phyloP scores from a whole-genome alignment of 208 protist genomes.

The Crithidia expoeki region DNA sequence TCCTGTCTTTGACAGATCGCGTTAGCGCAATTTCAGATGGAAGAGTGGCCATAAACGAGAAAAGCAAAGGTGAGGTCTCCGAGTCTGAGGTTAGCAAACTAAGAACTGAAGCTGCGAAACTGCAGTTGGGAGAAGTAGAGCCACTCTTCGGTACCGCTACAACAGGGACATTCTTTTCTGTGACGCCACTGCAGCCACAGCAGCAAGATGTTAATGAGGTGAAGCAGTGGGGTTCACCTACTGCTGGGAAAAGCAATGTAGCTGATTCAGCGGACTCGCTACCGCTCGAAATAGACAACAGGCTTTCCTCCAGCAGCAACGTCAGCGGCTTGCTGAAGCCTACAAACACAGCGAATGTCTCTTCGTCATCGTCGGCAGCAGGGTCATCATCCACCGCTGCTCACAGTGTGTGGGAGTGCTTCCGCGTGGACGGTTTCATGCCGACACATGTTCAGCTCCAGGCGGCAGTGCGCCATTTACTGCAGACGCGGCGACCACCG shows the following conservation, averaged over 20 bases:
- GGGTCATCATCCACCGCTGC: too few species aligned
- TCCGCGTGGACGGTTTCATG: constrained; percentile 62
- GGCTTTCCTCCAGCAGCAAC: background rate
- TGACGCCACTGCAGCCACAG: background rate
- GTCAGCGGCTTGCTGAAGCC: too few species aligned
- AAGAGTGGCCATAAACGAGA: background rate
- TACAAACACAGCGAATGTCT: too few species aligned
- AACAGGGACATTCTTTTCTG: constrained; percentile 5
- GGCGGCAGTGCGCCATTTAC: constrained; percentile 48
- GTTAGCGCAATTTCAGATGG: background rate
- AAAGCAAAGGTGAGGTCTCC: background rate
- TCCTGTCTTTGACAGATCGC: background rate
- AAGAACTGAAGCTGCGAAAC: background rate
- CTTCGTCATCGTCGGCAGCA: too few species aligned
- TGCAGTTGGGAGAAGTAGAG: constrained; percentile 1
- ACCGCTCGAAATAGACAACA: too few species aligned
- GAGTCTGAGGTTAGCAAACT: background rate
- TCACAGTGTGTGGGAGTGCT: constrained; percentile 52
- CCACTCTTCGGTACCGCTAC: constrained; percentile 11
- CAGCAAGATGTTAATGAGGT: background rate
- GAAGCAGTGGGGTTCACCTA: background rate
- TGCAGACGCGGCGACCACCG: constrained; percentile 29
- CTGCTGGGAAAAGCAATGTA: background rate
- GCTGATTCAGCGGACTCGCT: too few species aligned
- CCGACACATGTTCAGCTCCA: constrained; percentile 55